phyloP scores from a whole-genome alignment of 371 early-diverging fungal species.

The Spraguea lophii region DNA sequence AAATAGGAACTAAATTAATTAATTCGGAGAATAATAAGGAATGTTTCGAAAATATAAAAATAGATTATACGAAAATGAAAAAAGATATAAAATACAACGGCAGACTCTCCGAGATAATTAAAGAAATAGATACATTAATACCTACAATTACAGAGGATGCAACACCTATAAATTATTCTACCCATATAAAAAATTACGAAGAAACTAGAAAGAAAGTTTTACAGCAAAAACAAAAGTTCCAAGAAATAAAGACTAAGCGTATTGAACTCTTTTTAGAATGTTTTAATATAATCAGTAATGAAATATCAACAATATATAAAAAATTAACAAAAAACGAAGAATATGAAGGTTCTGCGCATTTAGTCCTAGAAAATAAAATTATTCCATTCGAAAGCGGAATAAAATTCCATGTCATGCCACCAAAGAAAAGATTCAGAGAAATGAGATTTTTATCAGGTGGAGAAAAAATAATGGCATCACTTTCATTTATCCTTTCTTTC shows the following conservation, averaged over 20 bases:
- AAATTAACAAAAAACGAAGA: constrained; percentile 58
- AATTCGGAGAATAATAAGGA: constrained; percentile 4
- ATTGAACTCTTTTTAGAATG: constrained; percentile 59
- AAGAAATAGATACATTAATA: background rate
- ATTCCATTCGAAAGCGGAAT: constrained; percentile 80
- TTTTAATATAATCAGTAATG: constrained; percentile 64
- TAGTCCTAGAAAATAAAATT: constrained; percentile 68
- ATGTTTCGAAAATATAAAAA: background rate
- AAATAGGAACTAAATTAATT: constrained; percentile 53
- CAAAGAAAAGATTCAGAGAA: constrained; percentile 89
- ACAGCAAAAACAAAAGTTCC: constrained; percentile 52
- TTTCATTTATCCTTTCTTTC: constrained; percentile 85
- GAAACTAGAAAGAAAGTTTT: constrained; percentile 9
- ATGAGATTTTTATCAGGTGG: constrained; percentile 95
- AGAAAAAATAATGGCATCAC: constrained; percentile 84
- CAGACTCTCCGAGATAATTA: background rate
- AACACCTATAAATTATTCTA: background rate
- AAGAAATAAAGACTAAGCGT: constrained; percentile 58
- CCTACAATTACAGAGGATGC: constrained; percentile 5
- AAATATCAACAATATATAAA: constrained; percentile 77
- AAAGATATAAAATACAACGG: background rate
- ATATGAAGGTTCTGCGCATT: constrained; percentile 54
- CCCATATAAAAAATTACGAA: no score
- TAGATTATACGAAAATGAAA: constrained; percentile 51
- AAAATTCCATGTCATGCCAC: constrained; percentile 93